Evolutionary conservation across 2,329 filamentous ascomycete genomes (phyloP), one percentile per base, ranked within the genome.

Genomic region (Aschersonia sp.): DNA sequence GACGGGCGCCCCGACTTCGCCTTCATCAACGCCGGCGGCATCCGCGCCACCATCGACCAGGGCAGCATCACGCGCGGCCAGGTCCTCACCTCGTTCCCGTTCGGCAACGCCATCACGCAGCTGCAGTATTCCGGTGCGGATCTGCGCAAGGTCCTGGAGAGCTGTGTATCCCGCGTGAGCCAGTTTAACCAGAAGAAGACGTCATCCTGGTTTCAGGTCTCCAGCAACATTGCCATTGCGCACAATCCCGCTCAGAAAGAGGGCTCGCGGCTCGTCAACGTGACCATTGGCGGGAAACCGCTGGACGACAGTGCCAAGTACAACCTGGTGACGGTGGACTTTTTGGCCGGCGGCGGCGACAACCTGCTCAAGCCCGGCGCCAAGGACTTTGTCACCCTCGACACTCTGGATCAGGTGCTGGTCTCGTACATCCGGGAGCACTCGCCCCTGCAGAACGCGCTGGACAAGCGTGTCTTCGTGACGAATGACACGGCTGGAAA

Each of bases 61-160:
- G 80, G 79, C 8, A 61, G 73, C 47, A 73, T 83, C 56, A 83
- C 78, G 4, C 74, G 78, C 37, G 79, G 79, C 47, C 72, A 80
- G 51, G 73, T 83, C 5, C 65, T 82, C 2, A 81, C 76, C 0
- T 70, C 76, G 0, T 83, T 83, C 61, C 79, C 79, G 40, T 83
- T 83, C 52, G 75, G 76, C 47, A 83, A 83, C 60, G 68, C 78
- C 43, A 68, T 83, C 22, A 77, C 80, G 7, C 75, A 82, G 55
- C 60, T 82, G 12, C 63, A 58, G 0, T 68, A 75, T 51, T 64
- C 64, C 0, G 79, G 79, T 14, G 63, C 70, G 7, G 67, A 74
- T 42, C 57, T 83, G 5, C 76, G 74, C 69, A 64, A 69, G 42
- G 66, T 76, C 5, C 65, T 84, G 33, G 78, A 83, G 56, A 79